phyloP scores from a whole-genome alignment of 1,284 basidiomycete genomes.

The Phellopilus nigrolimitatus region DNA sequence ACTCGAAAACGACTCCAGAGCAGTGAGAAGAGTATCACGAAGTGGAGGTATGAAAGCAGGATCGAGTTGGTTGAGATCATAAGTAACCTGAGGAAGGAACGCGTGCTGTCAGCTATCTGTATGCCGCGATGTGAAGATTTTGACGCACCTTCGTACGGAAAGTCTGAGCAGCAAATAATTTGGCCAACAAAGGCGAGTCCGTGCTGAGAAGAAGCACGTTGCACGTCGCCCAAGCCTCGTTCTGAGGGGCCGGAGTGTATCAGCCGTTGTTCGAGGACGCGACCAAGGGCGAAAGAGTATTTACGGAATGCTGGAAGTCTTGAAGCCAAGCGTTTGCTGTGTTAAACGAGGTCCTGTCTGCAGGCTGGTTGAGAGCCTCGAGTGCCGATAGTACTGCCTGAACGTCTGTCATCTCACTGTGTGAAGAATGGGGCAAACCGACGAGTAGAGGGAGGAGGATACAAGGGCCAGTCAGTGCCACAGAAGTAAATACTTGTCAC shows the following conservation, averaged over 20 bases:
- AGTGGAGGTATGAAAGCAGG: constrained; percentile 67
- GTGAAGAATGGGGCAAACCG: constrained; percentile 39
- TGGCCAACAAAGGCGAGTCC: constrained; percentile 77
- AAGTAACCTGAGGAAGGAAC: constrained; percentile 61
- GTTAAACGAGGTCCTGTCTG: constrained; percentile 80
- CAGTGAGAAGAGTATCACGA: constrained; percentile 82
- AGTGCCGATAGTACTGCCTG: constrained; percentile 69
- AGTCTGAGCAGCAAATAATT: constrained; percentile 95
- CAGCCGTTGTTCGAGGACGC: constrained; percentile 17
- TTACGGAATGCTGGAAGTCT: constrained; percentile 96
- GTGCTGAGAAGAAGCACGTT: constrained; percentile 83
- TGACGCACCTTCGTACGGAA: constrained; percentile 85
- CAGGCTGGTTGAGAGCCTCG: constrained; percentile 69
- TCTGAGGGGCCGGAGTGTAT: constrained; percentile 42
- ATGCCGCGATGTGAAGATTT: neutral
- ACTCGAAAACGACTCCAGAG: constrained; percentile 61
- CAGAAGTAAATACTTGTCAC: too few species aligned
- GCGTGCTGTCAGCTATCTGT: constrained; percentile 19
- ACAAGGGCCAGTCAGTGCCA: too few species aligned
- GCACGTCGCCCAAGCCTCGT: constrained; percentile 94
- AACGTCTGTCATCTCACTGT: constrained; percentile 52
- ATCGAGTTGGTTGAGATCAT: constrained; percentile 90
- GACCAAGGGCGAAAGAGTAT: constrained; percentile 65
- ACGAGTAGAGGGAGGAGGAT: constrained; percentile 13
- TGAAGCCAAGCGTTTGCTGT: constrained; percentile 89